Evolutionary conservation across 768 basidiomycete species (phyloP), one percentile per base, ranked within the genome.

Genomic region (Termitomyces sp.): DNA sequence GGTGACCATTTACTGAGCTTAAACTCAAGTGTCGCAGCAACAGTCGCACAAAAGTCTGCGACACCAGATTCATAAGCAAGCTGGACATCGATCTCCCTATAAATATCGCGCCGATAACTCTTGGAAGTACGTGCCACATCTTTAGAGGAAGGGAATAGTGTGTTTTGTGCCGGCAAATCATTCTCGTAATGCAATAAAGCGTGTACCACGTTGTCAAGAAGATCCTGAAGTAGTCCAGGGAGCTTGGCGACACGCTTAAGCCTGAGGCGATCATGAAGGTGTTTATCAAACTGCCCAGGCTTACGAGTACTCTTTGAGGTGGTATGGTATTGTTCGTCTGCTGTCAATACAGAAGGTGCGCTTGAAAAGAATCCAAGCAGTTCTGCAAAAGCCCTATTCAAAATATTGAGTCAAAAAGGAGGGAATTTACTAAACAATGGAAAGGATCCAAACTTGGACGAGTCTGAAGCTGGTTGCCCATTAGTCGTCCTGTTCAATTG

Each of bases 11-110:
- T 4, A 30, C 36, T 30, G 26, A 47, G 26, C 16, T 26, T 26
- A 33, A 55, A 55, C 27, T 46, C 45, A 9, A 55, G 45, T 6
- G 55, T 55, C 4, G 32, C 44, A 27, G 55, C 55, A 39, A 55
- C 55, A 26, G 24, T 14, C 2, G 46, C 37, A 12, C 55, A 55
- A 30, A 26, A 20, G 0, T 39, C 22, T 4, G 45, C 46, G 6
- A 55, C 45, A 30, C 51, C 39, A n/a, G 0, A 3, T 16, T 4
- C 14, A 3, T 52, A 52, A 30, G 51, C 51, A 2, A 20, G 9
- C 14, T 52, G 37, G 37, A 52, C 37, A 40, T 52, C 26, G 16
- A 18, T 39, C n/a, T 47, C 24, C 10, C 22, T 14, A 16, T 47
- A 34, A 20, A 52, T 30, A 20, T 52, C 26, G 3, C 1, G 8